Conservation (phyloP, 805 yeast species). For the Candida wancherniae region DNA sequence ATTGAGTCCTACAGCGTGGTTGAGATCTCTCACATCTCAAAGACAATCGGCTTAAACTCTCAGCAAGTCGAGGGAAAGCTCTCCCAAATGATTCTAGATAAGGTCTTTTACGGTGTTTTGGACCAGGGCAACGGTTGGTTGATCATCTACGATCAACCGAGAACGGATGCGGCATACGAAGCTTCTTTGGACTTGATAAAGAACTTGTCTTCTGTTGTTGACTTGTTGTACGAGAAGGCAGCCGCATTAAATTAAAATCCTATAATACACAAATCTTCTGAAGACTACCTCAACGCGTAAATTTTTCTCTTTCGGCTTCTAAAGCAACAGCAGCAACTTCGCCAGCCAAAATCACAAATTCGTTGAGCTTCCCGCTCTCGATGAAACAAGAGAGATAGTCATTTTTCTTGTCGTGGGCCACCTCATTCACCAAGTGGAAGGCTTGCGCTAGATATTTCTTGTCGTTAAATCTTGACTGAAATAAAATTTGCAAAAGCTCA, state of each 20-base stretch:
- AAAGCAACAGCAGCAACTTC: constrained; percentile 51
- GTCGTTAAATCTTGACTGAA: constrained; percentile 32
- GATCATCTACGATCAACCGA: constrained; percentile 84
- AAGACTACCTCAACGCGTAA: constrained; percentile 23
- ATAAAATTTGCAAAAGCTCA: constrained; percentile 54
- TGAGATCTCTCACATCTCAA: constrained; percentile 85
- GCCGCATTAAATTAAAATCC: constrained; percentile 59
- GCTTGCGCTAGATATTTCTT: constrained; percentile 52
- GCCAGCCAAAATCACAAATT: constrained; percentile 50
- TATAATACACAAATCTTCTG: constrained; percentile 5
- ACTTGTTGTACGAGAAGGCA: constrained; percentile 89
- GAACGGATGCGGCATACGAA: constrained; percentile 82
- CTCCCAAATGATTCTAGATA: constrained; percentile 94
- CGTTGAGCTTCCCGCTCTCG: constrained; percentile 49
- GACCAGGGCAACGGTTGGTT: constrained; percentile 99
- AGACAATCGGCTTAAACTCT: constrained; percentile 79
- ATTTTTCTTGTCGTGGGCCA: constrained; percentile 60
- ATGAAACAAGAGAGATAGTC: constrained; percentile 60
- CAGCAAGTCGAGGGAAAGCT: constrained; percentile 91
- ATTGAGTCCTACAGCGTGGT: constrained; percentile 95
- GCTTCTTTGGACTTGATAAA: constrained; percentile 82
- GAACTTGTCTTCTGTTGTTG: constrained; percentile 84
- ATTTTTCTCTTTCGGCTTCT: constrained; percentile 42
- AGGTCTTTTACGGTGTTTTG: constrained; percentile 90
- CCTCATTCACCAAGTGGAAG: constrained; percentile 51